Evolutionary conservation across 768 basidiomycete genomes (phyloP), one percentile per base, ranked within the genome.

Genomic region (Boletellus emodensis): DNA sequence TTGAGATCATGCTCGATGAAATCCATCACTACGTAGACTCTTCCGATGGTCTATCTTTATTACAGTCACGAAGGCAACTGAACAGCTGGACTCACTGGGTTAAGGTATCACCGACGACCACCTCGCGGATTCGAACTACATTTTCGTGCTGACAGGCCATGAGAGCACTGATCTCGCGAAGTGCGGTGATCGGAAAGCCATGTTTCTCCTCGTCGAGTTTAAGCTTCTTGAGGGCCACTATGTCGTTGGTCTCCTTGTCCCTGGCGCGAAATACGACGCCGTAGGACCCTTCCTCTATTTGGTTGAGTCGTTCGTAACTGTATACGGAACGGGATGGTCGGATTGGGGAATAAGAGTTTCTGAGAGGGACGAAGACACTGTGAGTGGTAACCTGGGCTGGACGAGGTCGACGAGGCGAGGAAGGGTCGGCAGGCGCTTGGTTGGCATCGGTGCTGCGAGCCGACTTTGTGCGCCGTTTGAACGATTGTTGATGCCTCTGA

Each of bases 1-100:
- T 99, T 99, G 67, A 99, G 85, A 68, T 99, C 96, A 69, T 99
- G 96, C 70, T 99, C 96, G 65, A 99, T 95, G 65, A 99, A 99
- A 68, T 96, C 94, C 94, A 96, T 96, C 33, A 98, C 96, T 57
- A 99, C 94, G 69, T 94, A 99, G 39, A 98, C 92, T 75, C 96
- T 97, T 64, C 40, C 38, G 59, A 54, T 55, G 18, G 26, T 42
- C 44, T 24, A 35, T 50, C 48, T 50, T 56, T 49, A 47, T 54
- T 37, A 24, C 26, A 47, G 49, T 28, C 33, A 52, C 40, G 34
- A 30, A 44, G 28, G 42, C 4, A 35, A 56, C 41, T 41, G 40
- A 28, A 50, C 13, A 32, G 36, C 59, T 62, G 54, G 55, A 89
- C 95, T 78, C 73, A 98, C 96, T 99, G 95, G 52, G 96, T 98